Evolutionary conservation across 2,329 filamentous ascomycete genomes (phyloP).

Genomic region (Fusarium paranaense): DNA sequence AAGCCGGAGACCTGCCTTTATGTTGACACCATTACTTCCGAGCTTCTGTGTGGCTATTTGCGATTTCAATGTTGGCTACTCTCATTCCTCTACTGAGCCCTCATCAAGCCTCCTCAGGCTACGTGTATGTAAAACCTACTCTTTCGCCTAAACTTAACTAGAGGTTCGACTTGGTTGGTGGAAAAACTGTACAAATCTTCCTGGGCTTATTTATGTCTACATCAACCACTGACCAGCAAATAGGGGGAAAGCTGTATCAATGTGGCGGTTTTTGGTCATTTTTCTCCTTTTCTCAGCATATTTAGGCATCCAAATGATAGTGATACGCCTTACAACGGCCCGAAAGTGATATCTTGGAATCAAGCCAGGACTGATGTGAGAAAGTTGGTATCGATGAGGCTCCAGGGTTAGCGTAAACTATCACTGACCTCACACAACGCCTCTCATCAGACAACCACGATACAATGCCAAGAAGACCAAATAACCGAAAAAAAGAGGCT

Average conservation of each 20-base stretch:
- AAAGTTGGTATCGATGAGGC: not conserved
- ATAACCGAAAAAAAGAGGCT: not conserved
- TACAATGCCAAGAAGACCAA: not conserved
- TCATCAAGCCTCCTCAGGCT: not conserved
- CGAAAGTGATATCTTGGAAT: not conserved
- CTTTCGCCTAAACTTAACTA: not conserved
- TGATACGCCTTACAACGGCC: not conserved
- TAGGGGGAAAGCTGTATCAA: not conserved
- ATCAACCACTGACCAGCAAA: not conserved
- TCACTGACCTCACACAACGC: not conserved
- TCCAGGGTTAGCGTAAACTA: not conserved
- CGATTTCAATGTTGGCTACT: not conserved
- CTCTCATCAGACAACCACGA: not conserved
- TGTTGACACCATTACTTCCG: not conserved
- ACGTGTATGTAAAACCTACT: not conserved
- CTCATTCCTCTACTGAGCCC: not conserved
- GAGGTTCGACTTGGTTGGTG: not conserved
- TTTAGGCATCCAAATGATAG: not conserved
- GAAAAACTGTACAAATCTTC: not conserved
- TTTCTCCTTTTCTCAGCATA: not conserved
- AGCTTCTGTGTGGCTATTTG: not conserved
- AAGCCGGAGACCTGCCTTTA: not conserved
- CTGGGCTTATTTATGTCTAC: not conserved
- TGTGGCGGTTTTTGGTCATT: not conserved
- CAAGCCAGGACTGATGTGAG: not conserved